phyloP scores from a whole-genome alignment of 2,329 filamentous ascomycete species.

The Aspergillus sp. region DNA sequence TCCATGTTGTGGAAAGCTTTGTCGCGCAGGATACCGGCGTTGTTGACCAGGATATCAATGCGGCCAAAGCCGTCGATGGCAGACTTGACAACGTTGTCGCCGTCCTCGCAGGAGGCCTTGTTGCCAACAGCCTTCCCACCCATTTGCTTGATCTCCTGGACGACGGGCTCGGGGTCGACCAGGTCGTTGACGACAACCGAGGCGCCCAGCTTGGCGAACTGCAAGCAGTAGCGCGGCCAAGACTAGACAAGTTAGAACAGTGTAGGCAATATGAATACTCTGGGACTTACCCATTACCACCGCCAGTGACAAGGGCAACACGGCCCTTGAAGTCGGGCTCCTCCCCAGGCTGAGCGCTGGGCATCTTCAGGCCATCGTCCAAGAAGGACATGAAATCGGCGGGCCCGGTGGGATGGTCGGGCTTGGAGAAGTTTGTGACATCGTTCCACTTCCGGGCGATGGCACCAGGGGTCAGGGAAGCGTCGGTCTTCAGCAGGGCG shows the following conservation, averaged over 20 bases:
- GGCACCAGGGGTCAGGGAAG: slow-evolving; percentile 76
- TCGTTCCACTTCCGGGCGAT: slow-evolving; percentile 83
- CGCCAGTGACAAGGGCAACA: slow-evolving; percentile 79
- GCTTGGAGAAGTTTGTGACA: slow-evolving; percentile 74
- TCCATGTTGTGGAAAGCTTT: slow-evolving; percentile 98
- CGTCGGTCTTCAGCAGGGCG: slow-evolving; percentile 80
- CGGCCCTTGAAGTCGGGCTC: slow-evolving; percentile 73
- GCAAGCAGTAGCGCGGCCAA: slow-evolving; percentile 86
- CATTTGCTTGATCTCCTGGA: slow-evolving; percentile 80
- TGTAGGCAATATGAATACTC: not conserved
- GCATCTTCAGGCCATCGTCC: slow-evolving; percentile 71
- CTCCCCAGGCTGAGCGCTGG: slow-evolving; percentile 61
- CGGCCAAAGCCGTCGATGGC: slow-evolving; percentile 91
- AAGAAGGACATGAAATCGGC: slow-evolving; percentile 82
- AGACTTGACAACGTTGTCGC: slow-evolving; percentile 79
- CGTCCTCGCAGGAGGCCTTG: slow-evolving; percentile 88
- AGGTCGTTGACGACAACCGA: slow-evolving; percentile 92
- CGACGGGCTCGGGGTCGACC: slow-evolving; percentile 80
- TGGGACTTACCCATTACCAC: slow-evolving; percentile 60
- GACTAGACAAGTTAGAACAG: slow-evolving; percentile 40
- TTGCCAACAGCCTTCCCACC: slow-evolving; percentile 87
- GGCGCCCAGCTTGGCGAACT: slow-evolving; percentile 75
- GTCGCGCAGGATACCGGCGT: slow-evolving; percentile 93
- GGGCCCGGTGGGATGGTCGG: slow-evolving; percentile 72
- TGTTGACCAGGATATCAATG: slow-evolving; percentile 93